phyloP scores from a whole-genome alignment of 352 stramenopile species.

The Phytophthora capsici region DNA sequence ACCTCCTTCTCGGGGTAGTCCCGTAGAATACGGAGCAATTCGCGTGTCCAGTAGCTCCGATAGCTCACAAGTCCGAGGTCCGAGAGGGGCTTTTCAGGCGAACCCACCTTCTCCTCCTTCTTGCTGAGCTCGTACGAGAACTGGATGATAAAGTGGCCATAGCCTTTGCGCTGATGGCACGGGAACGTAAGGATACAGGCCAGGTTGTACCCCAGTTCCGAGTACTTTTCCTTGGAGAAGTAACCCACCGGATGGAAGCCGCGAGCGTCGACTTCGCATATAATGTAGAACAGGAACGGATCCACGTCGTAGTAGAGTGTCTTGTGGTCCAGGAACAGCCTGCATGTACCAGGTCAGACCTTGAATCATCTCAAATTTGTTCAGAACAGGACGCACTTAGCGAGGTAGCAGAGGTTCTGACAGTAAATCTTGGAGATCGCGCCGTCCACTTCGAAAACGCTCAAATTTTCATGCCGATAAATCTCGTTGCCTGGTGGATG shows the following conservation, averaged over 20 bases:
- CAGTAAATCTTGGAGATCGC: slow-evolving; percentile 97
- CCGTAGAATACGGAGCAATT: slow-evolving; percentile 93
- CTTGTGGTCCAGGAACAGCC: slow-evolving; percentile 99
- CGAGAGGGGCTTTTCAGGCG: slow-evolving; percentile 98
- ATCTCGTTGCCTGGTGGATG: slow-evolving; percentile 89
- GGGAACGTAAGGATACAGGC: slow-evolving; percentile 99
- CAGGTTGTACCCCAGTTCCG: slow-evolving; percentile 98
- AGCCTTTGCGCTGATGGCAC: slow-evolving; percentile 98
- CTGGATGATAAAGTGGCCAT: slow-evolving; percentile 99
- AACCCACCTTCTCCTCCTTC: slow-evolving; percentile 97
- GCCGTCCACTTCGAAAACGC: slow-evolving; percentile 97
- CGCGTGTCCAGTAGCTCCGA: slow-evolving; percentile 98
- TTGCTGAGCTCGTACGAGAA: slow-evolving; percentile 99
- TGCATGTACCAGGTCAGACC: slow-evolving; percentile 11
- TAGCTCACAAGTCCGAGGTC: slow-evolving; percentile 99
- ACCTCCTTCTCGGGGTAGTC: slow-evolving; percentile 83
- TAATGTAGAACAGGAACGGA: slow-evolving; percentile 99
- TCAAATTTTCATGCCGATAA: slow-evolving; percentile 95
- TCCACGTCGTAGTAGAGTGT: slow-evolving; percentile 99
- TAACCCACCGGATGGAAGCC: slow-evolving; percentile 97
- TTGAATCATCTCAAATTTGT: not conserved
- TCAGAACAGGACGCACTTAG: slow-evolving; percentile 80
- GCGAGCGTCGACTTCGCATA: slow-evolving; percentile 94
- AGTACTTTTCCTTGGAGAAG: slow-evolving; percentile 99
- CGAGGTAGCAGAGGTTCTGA: slow-evolving; percentile 99